Evolutionary conservation across 129 eudicot genomes (phyloP), one percentile per base, ranked within the genome.

Genomic region (Artemisia annua): DNA sequence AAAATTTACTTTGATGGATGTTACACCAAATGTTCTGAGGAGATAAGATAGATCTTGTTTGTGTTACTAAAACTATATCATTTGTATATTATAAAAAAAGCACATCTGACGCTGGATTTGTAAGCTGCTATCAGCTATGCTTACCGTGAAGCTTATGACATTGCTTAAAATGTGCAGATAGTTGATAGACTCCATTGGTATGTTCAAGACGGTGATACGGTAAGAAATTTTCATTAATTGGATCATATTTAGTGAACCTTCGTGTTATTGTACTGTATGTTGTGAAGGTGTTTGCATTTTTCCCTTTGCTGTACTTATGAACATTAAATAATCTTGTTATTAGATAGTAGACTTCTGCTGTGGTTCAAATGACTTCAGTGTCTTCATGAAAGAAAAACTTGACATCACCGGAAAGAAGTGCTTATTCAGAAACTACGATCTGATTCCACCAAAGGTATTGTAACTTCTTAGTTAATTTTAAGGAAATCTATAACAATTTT

Each of bases 181-280:
- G 92, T 82, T 52, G 66, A 81, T 60, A 81, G 83, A 79, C 88
- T 87, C 67, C 84, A 81, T 79, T 84, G 87, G 81, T 87, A 81
- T 44, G 89, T 82, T 61, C 75, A 84, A 81, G 87, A 84, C 11
- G 89, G 85, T 69, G 92, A 87, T 72, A 87, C 26, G 85, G 92
- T 87, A 74, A 78, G 80, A 48, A 15, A 32, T 11, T 30, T 30
- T 30, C 35, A 30, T 30, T n/a, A n/a, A n/a, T 28, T 28, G 32
- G 2, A 28, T 28, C 32, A 28, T 28, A 28, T 28, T 28, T 28
- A 28, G 32, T 2, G 32, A 28, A 28, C 32, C 32, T n/a, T n/a
- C n/a, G n/a, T n/a, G n/a, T 54, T 18, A 18, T 5, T 7, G 17
- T 54, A 20, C 48, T 76, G 11, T 60, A 30, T 43, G 56, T 19